These are phyloP conservation scores for Termitomyces sp. DNA, from an alignment of 768 basidiomycete genomes.

Conservation along the genomic window DNA sequence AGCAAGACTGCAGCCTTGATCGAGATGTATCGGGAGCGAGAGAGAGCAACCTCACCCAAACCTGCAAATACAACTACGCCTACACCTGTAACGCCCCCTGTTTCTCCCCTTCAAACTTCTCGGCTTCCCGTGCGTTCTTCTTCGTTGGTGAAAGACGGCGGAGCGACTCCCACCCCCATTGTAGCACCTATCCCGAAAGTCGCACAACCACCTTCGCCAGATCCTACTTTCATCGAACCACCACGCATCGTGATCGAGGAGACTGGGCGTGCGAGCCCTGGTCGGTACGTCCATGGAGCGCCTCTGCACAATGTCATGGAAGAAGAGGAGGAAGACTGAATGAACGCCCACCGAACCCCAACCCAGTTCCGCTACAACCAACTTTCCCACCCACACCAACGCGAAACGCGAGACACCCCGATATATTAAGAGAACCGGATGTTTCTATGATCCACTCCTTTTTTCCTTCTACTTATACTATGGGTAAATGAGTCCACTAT, in stretches of 20 bases:
- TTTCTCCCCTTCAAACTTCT: slow-evolving; percentile 34
- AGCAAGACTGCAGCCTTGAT: slow-evolving; percentile 78
- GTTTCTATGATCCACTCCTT: neutral
- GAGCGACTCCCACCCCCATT: slow-evolving; percentile 18
- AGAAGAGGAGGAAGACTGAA: slow-evolving; percentile 57
- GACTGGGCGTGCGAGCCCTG: slow-evolving; percentile 58
- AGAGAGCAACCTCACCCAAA: slow-evolving; percentile 41
- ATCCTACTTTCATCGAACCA: slow-evolving; percentile 26
- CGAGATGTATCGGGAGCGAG: slow-evolving; percentile 81
- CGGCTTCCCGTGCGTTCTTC: slow-evolving; percentile 36
- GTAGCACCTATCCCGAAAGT: slow-evolving; percentile 23
- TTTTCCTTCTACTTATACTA: neutral
- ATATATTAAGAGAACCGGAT: neutral
- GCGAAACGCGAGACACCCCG: neutral
- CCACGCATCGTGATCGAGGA: slow-evolving; percentile 38
- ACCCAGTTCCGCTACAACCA: no score
- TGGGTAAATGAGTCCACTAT: neutral
- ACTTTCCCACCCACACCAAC: neutral
- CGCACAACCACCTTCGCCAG: slow-evolving; percentile 24
- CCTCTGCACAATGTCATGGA: slow-evolving; percentile 85
- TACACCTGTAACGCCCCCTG: slow-evolving; percentile 19
- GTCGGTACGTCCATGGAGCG: slow-evolving; percentile 77
- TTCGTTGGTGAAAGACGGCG: slow-evolving; percentile 18
- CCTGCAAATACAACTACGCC: slow-evolving; percentile 16
- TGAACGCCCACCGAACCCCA: no score